Conservation (phyloP, 2,329 filamentous ascomycete species). For the Aspergillus pseudonomiae region DNA sequence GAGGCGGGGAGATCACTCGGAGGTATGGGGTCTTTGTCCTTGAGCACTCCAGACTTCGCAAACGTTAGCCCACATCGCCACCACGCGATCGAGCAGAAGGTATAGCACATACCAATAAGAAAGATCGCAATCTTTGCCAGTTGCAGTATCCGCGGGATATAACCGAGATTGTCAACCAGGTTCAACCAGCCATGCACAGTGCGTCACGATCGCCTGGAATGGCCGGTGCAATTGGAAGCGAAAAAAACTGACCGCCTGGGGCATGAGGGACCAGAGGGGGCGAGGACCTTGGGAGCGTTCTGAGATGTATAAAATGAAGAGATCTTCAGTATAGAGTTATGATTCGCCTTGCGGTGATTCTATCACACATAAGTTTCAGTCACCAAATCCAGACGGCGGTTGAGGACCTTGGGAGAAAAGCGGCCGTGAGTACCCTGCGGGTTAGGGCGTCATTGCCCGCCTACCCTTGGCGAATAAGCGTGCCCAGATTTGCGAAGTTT, state of each 20-base stretch:
- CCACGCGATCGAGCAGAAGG: neutral
- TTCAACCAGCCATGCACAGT: slow-evolving; percentile 13
- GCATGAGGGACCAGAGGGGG: slow-evolving; percentile 21
- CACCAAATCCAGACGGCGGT: neutral
- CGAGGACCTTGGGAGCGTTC: slow-evolving; percentile 36
- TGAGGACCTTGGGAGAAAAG: slow-evolving; percentile 12
- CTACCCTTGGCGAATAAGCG: neutral
- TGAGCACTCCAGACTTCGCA: slow-evolving; percentile 1
- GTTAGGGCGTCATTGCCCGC: slow-evolving; percentile 5
- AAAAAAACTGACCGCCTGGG: slow-evolving; percentile 20
- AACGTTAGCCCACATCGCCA: slow-evolving; percentile 8
- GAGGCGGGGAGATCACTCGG: slow-evolving; percentile 6
- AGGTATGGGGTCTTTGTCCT: slow-evolving; percentile 1
- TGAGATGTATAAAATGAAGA: neutral
- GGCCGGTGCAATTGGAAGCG: slow-evolving; percentile 12
- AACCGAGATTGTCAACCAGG: slow-evolving; percentile 15
- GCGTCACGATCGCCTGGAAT: slow-evolving; percentile 13
- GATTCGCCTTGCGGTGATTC: slow-evolving; percentile 3
- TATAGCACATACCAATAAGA: slow-evolving; percentile 17
- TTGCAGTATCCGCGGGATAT: slow-evolving; percentile 7
- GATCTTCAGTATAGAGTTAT: neutral
- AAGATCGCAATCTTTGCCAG: slow-evolving; percentile 2
- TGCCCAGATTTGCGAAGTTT: neutral
- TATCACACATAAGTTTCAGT: slow-evolving; percentile 5
- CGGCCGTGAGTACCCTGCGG: slow-evolving; percentile 21